Base-by-base conservation (phyloP, 2,329 filamentous ascomycete species). In the Clarireedia monteithiana region DNA sequence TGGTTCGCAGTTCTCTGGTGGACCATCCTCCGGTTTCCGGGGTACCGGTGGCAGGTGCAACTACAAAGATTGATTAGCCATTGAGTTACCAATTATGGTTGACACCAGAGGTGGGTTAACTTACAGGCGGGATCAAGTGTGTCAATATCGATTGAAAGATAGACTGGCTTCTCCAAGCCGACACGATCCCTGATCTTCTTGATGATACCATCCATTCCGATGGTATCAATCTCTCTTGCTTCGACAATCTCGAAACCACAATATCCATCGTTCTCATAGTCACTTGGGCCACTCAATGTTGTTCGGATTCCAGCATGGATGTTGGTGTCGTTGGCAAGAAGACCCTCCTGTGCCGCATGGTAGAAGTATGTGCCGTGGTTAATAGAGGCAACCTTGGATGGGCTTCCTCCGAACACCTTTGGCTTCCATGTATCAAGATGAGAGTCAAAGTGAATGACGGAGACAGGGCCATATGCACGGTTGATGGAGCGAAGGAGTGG, bases 281-380 rank as follows among this genome's bases (percentile, higher is more conserved):
- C 89, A 17, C 82, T 86, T 0, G 85, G 84, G 0, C 88, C 88
- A 58, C 82, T 87, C 17, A 94, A 76, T 2, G 88, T 94, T 0
- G 89, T 94, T 55, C 89, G 83, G 69, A 95, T 94, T 40, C 89
- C 89, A 15, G 88, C 89, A 69, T 95, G 89, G 71, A 95, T 91
- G 72, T 91, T 92, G 63, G 82, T 86, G 74, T 94, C 87, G 67
- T 94, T 95, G 60, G 78, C 78, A 20, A 95, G 76, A 15, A 94
- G 76, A 2, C 89, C 89, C 69, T 94, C 88, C 72, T 84, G 81
- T 0, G 85, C 74, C 0, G 89, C 89, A 68, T 92, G 88, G 73
- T 86, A 94, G 73, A 95, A 95, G 75, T 94, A 94, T 1, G 89
- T 94, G 44, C 89, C 89, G 73, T 94, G 88, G 73, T 94, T 95